These are phyloP conservation scores for Mrakia blollopis DNA, from an alignment of 768 basidiomycete genomes.

Conservation along the genomic window DNA sequence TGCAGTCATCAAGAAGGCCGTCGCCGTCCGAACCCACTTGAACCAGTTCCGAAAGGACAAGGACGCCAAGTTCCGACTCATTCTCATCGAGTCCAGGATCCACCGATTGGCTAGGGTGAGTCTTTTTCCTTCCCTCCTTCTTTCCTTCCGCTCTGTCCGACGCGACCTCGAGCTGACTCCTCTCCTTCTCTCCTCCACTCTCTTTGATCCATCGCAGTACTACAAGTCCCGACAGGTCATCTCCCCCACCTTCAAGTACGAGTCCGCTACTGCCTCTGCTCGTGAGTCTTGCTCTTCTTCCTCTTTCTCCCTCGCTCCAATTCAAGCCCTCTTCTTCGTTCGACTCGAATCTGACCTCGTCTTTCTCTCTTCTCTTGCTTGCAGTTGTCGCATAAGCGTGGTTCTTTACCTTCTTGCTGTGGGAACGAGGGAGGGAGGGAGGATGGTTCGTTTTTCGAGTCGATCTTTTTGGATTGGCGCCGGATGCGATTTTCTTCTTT, in stretches of 20 bases:
- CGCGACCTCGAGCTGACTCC: neutral
- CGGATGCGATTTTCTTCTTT: too few species aligned
- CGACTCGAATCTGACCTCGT: neutral
- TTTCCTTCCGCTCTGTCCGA: neutral
- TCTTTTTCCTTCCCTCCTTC: neutral
- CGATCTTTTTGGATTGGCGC: too few species aligned
- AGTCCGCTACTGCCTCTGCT: constrained; percentile 80
- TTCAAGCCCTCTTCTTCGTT: too few species aligned
- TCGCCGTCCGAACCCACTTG: constrained; percentile 96
- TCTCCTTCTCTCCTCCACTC: neutral
- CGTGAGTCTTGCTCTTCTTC: neutral
- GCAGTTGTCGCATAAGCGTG: constrained; percentile 16
- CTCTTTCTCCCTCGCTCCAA: neutral
- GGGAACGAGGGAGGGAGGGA: too few species aligned
- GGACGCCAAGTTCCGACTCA: constrained; percentile 85
- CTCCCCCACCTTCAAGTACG: constrained; percentile 97
- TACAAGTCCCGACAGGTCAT: constrained; percentile 91
- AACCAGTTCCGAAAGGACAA: constrained; percentile 98
- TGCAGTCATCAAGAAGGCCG: constrained; percentile 92
- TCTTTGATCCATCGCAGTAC: constrained; percentile 55
- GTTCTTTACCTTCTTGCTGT: neutral
- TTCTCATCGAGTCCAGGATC: constrained; percentile 98
- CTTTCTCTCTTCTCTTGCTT: neutral
- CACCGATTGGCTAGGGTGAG: constrained; percentile 76
- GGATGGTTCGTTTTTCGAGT: too few species aligned